Base-by-base conservation (phyloP, 1,139 yeast genomes). In the Debaryomyces subglobosus region DNA sequence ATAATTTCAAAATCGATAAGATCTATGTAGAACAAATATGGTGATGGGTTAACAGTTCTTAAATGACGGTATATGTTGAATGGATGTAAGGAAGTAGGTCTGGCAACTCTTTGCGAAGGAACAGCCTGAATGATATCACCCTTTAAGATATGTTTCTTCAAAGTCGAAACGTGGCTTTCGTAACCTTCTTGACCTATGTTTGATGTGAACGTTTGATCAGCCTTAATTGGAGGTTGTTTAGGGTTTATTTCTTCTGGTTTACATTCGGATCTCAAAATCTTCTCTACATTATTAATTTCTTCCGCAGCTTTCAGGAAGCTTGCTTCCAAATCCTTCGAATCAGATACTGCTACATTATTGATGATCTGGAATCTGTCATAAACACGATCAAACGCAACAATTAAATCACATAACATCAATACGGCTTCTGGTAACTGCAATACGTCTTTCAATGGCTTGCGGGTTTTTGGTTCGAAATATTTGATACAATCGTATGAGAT, bases 71-170 rank as follows among this genome's bases (percentile, higher is more conserved):
- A 95, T 44, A 95, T 88, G 71, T 94, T 94, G 80, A 94, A 94
- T 2, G 99, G 98, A 65, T 94, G 98, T 58, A 94, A 77, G 5
- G 92, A 84, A 0, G 99, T 94, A 34, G 97, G 97, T 67, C 97
- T 85, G 5, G 96, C 91, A 27, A 94, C 91, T 63, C 99, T 80
- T 73, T 94, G 99, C 0, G 97, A 91, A 7, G 99, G 99, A 15
- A 94, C 99, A 1, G 96, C 97, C 69, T 94, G 99, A 69, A 94
- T 89, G 49, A 94, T 89, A 63, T 94, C 98, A 47, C 99, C 99
- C 59, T 83, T 82, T 59, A 85, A 71, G 59, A 94, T 94, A 62
- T 94, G 97, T 43, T 83, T 69, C 63, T 90, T 91, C 61, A 94
- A 78, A 10, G 71, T 78, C 24, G 77, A 68, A 38, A 94, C 99